Conservation (phyloP, 345 rosid genomes). For the Lepidium aucheri region DNA sequence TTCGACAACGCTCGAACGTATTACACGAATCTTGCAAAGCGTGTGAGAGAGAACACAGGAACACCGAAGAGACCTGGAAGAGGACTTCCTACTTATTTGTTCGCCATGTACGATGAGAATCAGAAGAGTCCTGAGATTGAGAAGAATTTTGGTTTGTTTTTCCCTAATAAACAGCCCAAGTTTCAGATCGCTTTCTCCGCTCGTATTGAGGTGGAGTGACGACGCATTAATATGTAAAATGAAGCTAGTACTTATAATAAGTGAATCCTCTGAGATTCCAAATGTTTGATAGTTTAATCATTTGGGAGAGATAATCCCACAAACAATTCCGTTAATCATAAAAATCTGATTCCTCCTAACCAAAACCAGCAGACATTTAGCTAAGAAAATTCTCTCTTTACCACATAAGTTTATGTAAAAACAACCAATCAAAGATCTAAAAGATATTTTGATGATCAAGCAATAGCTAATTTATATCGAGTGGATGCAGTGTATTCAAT, state of each 20-base stretch:
- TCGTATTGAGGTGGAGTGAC: slow-evolving; percentile 4
- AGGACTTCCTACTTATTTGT: slow-evolving; percentile 28
- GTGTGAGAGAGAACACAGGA: slow-evolving; percentile 23
- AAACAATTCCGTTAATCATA: background rate
- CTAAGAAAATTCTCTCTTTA: too few species aligned
- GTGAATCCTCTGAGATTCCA: background rate
- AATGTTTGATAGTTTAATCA: background rate
- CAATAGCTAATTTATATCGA: too few species aligned
- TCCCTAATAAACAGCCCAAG: slow-evolving; percentile 21
- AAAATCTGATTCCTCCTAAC: too few species aligned
- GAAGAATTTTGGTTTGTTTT: slow-evolving; percentile 29
- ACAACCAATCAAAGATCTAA: too few species aligned
- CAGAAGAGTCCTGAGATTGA: slow-evolving; percentile 24
- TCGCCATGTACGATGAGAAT: slow-evolving; percentile 32
- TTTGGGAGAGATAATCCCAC: background rate
- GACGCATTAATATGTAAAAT: background rate
- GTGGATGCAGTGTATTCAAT: too few species aligned
- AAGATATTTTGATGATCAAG: too few species aligned
- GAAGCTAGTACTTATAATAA: background rate
- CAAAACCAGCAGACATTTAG: too few species aligned
- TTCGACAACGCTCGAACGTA: slow-evolving; percentile 20
- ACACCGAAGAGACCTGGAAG: slow-evolving; percentile 30
- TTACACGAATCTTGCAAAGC: slow-evolving; percentile 18
- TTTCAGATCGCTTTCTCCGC: slow-evolving; percentile 4
- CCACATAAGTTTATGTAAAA: too few species aligned